phyloP scores from a whole-genome alignment of 164 flowering plant genomes.

The Chimonanthus salicifolius region DNA sequence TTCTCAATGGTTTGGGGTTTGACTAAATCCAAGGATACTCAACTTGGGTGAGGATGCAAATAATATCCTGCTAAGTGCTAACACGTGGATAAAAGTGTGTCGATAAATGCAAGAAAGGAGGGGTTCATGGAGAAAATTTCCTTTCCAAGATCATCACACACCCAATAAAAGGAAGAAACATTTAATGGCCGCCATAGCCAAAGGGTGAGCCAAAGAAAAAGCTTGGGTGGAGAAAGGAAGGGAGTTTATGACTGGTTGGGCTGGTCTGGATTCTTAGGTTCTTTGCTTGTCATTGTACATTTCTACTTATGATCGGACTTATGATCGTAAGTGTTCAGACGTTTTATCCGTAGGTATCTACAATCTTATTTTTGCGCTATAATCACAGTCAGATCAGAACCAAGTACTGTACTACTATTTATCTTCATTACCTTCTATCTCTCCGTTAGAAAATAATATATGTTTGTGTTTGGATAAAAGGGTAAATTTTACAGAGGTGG shows the following conservation, averaged over 20 bases:
- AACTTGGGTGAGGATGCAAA: neutral
- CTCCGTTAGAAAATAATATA: too few relatives aligned
- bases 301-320: too few relatives aligned
- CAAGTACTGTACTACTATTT: slow-evolving; percentile 20
- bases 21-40: neutral
- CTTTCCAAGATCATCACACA: neutral
- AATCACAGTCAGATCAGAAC: slow-evolving; percentile 34
- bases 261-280: slow-evolving; percentile 17
- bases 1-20: neutral
- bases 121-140: neutral
- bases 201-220: slow-evolving; percentile 6
- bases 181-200: neutral
- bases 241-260: slow-evolving; percentile 50
- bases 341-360: slow-evolving; percentile 10
- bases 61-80: too few relatives aligned
- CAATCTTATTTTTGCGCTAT: slow-evolving; percentile 22
- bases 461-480: neutral
- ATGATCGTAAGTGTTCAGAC: slow-evolving; percentile 18
- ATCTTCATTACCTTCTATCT: neutral
- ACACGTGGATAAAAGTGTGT: neutral
- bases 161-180: neutral
- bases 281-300: too few relatives aligned
- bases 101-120: neutral
- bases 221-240: neutral
- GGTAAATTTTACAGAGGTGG: too few relatives aligned